These are phyloP conservation scores for Combretum micranthum DNA, from an alignment of 345 rosid genomes.

Conservation along the genomic window DNA sequence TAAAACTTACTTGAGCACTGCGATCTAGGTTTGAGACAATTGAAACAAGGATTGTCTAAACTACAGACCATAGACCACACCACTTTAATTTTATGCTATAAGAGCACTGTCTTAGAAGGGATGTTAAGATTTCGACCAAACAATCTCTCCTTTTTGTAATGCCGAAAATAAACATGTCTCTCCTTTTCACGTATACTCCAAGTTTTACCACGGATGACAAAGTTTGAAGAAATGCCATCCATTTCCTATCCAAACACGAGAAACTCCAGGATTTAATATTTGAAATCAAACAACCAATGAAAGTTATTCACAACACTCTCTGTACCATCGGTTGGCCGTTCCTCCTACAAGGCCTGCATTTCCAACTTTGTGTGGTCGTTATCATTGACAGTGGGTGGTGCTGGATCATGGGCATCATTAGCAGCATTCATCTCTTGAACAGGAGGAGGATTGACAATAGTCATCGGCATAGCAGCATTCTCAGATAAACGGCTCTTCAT, in stretches of 20 bases:
- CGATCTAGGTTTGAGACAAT: too few relatives aligned
- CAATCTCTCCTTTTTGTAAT: too few relatives aligned
- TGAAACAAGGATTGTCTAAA: too few relatives aligned
- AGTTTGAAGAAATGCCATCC: background rate
- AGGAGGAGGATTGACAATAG: conserved; percentile 82
- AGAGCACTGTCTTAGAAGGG: too few relatives aligned
- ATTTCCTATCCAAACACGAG: background rate
- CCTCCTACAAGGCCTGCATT: conserved; percentile 45
- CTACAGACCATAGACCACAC: too few relatives aligned
- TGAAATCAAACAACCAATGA: background rate
- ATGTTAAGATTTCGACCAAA: too few relatives aligned
- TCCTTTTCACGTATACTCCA: too few relatives aligned
- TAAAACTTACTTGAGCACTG: too few relatives aligned
- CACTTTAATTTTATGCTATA: too few relatives aligned
- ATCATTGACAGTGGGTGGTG: conserved; percentile 32
- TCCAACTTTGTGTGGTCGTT: conserved; percentile 34
- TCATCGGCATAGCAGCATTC: conserved; percentile 75
- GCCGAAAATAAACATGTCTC: too few relatives aligned
- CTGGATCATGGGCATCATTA: conserved; percentile 25
- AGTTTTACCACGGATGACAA: too few relatives aligned
- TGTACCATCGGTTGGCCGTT: background rate
- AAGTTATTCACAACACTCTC: background rate
- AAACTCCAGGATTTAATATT: background rate
- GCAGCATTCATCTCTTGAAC: conserved; percentile 76
- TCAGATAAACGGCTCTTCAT: conserved; percentile 77